phyloP scores from a whole-genome alignment of 2,329 filamentous ascomycete species.

The Talaromyces sp. region DNA sequence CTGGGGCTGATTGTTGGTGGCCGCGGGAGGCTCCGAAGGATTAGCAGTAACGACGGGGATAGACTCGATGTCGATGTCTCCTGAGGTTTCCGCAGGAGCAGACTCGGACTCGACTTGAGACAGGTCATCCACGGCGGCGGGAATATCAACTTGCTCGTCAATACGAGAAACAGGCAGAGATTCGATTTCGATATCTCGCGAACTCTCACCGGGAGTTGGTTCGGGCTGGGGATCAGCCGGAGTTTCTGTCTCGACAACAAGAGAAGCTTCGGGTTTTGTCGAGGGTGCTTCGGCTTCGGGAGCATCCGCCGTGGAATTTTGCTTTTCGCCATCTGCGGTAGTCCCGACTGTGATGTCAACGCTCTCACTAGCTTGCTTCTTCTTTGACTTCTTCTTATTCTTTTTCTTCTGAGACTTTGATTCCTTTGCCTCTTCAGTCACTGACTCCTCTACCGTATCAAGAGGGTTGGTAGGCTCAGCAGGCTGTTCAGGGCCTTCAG shows the following conservation, averaged over 20 bases:
- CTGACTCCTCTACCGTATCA: neutral
- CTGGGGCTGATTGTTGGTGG: neutral
- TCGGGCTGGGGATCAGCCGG: constrained; percentile 6
- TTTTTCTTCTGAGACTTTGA: constrained; percentile 5
- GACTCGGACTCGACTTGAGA: constrained; percentile 6
- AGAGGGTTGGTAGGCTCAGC: constrained; percentile 3
- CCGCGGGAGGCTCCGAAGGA: neutral
- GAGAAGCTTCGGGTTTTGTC: constrained; percentile 4
- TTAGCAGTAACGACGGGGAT: constrained; percentile 1
- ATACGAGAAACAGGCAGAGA: neutral
- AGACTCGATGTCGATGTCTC: constrained; percentile 8
- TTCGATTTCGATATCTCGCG: constrained; percentile 2
- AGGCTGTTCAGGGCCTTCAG: constrained; percentile 6
- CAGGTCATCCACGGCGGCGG: neutral
- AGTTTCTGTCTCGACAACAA: neutral
- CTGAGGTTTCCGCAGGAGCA: constrained; percentile 5
- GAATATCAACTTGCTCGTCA: neutral
- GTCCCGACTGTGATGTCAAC: neutral
- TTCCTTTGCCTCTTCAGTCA: neutral
- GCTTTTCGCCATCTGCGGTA: constrained; percentile 14
- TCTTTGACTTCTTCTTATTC: constrained; percentile 5
- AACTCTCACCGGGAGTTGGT: constrained; percentile 4
- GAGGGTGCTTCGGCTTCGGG: neutral
- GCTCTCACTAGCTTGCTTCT: constrained; percentile 1
- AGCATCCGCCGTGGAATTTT: constrained; percentile 2